A percentile compares a stretch with the other conserved stretches of the same genome.
phyloP scores from a whole-genome alignment of 768 basidiomycete species.

The Paxillus involutus region DNA sequence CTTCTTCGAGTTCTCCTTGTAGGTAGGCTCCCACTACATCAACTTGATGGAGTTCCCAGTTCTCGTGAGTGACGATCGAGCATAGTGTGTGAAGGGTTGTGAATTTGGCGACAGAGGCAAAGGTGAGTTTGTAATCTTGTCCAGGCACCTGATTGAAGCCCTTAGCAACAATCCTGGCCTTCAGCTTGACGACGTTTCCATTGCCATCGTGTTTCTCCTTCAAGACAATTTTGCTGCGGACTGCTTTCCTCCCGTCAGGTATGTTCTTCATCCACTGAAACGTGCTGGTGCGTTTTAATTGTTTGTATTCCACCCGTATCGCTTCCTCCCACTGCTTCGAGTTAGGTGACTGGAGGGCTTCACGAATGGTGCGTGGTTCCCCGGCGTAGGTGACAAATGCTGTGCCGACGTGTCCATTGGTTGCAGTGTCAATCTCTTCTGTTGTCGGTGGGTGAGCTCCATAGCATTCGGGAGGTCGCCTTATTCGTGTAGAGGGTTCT shows the following conservation, averaged over 20 bases:
- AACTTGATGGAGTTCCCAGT: slow-evolving; percentile 29
- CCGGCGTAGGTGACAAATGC: too few species aligned
- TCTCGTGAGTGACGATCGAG: slow-evolving; percentile 13
- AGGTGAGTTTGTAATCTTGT: slow-evolving; percentile 36
- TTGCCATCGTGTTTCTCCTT: slow-evolving; percentile 5
- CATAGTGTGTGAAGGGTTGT: slow-evolving; percentile 23
- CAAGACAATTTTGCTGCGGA: slow-evolving; percentile 32
- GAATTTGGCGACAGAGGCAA: slow-evolving; percentile 26
- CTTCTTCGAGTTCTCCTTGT: slow-evolving; percentile 29
- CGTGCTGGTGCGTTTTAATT: not conserved
- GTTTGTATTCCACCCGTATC: not conserved
- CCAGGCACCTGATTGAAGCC: slow-evolving; percentile 39
- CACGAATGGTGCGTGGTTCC: not conserved
- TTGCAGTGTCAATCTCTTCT: too few species aligned
- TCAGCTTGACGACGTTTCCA: slow-evolving; percentile 16
- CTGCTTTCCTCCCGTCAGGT: slow-evolving; percentile 20
- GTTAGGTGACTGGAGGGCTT: not conserved
- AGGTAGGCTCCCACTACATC: slow-evolving; percentile 32
- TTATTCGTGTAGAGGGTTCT: too few species aligned
- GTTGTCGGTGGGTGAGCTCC: too few species aligned
- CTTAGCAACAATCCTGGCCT: slow-evolving; percentile 38
- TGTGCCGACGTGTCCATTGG: too few species aligned
- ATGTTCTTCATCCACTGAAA: slow-evolving; percentile 25
- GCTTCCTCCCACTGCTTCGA: slow-evolving; percentile 7
- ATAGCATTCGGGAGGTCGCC: too few species aligned